Evolutionary conservation across 805 yeast genomes (phyloP), one percentile per base, ranked within the genome.

Genomic region (Alloascoidea hylecoeti): DNA sequence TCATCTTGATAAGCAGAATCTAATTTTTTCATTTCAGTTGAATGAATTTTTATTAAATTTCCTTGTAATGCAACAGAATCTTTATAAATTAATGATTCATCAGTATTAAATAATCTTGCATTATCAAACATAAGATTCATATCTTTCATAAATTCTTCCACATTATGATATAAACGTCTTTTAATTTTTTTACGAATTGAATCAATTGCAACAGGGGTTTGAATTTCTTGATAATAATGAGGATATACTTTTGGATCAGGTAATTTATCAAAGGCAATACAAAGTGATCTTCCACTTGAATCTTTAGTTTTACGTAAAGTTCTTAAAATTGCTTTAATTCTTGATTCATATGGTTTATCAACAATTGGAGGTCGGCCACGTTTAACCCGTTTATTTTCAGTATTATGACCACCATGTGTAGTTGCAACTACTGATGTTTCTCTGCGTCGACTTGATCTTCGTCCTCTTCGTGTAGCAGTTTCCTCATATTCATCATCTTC

Each of bases 301-400:
- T 70, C 75, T 35, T 72, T 69, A 42, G 80, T 77, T 51, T 82
- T 82, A 50, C 86, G 82, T 51, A 92, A 64, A 36, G 73, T 76
- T 53, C 94, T 75, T 64, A 92, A 60, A 30, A 92, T 77, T 46
- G 84, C 76, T 56, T 89, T 88, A 57, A 89, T 86, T 44, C 96
- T 68, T 51, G 85, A 85, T 57, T 92, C 96, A 56, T 80, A 88
- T 4, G 95, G 94, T 52, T 76, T 79, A 55, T 83, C 95, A 37
- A 85, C 84, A 40, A 84, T 79, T 2, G 95, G 95, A 3, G 96
- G 95, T 48, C 95, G 69, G 15, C 95, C 95, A 50, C 94, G 69
- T 55, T 83, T 78, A 19, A 73, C 70, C 47, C 84, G 52, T 35
- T 48, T 49, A 34, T 78, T 60, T 17, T 46, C 51, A n/a, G 37